phyloP scores from a whole-genome alignment of 495 filamentous ascomycete genomes.

The Lasiosphaeris hirsuta region DNA sequence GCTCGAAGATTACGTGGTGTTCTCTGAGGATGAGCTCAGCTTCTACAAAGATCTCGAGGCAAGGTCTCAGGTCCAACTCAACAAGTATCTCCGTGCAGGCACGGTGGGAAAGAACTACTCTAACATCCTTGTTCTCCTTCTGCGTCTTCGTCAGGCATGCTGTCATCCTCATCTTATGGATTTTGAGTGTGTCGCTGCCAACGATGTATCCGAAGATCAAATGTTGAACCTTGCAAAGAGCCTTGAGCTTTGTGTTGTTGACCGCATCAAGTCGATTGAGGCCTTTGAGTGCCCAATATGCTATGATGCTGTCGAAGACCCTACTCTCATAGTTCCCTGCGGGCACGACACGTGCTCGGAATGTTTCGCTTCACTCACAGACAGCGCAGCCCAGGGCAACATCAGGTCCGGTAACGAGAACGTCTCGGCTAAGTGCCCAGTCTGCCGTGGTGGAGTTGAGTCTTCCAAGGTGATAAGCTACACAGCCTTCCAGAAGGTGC shows the following conservation, averaged over 20 bases:
- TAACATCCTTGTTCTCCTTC: slow-evolving; percentile 77
- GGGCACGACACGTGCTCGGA: slow-evolving; percentile 79
- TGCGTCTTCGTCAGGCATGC: slow-evolving; percentile 87
- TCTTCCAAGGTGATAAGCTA: slow-evolving; percentile 69
- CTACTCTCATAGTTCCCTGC: slow-evolving; percentile 79
- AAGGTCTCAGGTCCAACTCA: slow-evolving; percentile 66
- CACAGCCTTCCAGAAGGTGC: slow-evolving; percentile 68
- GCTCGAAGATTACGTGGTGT: slow-evolving; percentile 63
- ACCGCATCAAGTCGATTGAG: slow-evolving; percentile 60
- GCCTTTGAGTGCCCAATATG: slow-evolving; percentile 75
- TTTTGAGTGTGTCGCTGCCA: slow-evolving; percentile 54
- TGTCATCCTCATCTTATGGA: slow-evolving; percentile 92
- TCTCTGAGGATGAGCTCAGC: slow-evolving; percentile 65
- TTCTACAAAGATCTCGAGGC: slow-evolving; percentile 73
- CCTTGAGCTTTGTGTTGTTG: slow-evolving; percentile 59
- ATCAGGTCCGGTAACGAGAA: slow-evolving; percentile 58
- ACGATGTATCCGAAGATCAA: slow-evolving; percentile 46
- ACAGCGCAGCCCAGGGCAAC: slow-evolving; percentile 47
- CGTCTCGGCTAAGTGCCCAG: slow-evolving; percentile 64
- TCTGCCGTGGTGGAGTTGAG: slow-evolving; percentile 65
- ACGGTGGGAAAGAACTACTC: slow-evolving; percentile 77
- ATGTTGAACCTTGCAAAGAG: slow-evolving; percentile 64
- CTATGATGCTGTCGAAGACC: slow-evolving; percentile 69
- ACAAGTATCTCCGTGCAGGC: slow-evolving; percentile 68
- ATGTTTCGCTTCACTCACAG: slow-evolving; percentile 72